These are phyloP conservation scores for Populus hybrid DNA, from an alignment of 441 rosid genomes.

Conservation along the genomic window DNA sequence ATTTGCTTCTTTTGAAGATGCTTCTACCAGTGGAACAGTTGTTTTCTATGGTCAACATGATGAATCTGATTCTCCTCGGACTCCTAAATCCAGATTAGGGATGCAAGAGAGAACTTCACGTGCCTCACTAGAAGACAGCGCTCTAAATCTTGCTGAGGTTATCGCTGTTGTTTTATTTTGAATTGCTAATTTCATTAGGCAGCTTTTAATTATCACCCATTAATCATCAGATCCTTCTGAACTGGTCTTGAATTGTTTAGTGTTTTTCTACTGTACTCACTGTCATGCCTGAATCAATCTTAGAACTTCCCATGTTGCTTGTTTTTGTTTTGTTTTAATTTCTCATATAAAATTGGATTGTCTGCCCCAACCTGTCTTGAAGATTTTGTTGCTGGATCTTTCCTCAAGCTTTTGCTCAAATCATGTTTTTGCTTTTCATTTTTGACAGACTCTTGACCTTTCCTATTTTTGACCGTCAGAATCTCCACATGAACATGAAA, in stretches of 20 bases:
- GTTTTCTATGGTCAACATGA: conserved; percentile 80
- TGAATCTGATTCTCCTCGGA: conserved; percentile 80
- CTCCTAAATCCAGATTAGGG: conserved; percentile 89
- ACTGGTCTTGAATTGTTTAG: neutral
- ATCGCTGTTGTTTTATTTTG: conserved; percentile 16
- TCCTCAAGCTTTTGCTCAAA: conserved; percentile 2
- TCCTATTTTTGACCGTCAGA: neutral
- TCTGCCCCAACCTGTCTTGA: neutral
- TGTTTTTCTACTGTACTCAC: neutral
- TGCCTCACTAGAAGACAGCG: conserved; percentile 88
- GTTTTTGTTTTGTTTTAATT: neutral
- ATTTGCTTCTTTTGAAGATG: conserved; percentile 74
- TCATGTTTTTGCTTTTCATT: neutral
- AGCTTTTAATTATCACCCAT: neutral
- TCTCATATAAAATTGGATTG: neutral
- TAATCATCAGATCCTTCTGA: neutral
- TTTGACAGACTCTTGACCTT: neutral
- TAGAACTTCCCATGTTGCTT: neutral
- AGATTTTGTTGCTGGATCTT: neutral
- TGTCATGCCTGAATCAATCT: neutral
- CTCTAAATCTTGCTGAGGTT: conserved; percentile 93
- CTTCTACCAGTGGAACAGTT: conserved; percentile 93
- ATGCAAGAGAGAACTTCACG: conserved; percentile 80
- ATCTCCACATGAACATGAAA: neutral
- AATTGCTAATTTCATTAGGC: conserved; percentile 1